Base-by-base conservation (phyloP, 305 asterid genomes). In the Fraxinus sp. region DNA sequence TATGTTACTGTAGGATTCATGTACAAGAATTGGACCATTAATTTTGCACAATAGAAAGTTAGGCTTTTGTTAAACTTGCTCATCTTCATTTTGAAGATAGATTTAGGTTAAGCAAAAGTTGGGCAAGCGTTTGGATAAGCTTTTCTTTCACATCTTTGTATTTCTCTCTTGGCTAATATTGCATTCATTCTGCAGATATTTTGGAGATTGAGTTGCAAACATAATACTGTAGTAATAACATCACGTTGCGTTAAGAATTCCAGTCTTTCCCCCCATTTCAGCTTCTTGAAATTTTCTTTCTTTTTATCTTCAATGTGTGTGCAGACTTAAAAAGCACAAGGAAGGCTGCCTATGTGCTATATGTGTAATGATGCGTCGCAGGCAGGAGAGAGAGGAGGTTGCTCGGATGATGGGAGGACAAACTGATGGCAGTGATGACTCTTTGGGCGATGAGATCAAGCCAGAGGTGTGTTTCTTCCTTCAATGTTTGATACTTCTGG, bases 311-410 rank as follows among this genome's bases (percentile, higher is more conserved):
- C 59, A 43, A 78, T 14, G 7, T 18, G 20, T 66, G 22, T 82
- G 84, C 90, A 96, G 99, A 78, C 97, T 96, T 64, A 96, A 92
- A 91, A 92, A 93, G 91, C 99, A 96, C 88, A 96, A 96, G 86
- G 97, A 94, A 78, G 97, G 97, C 39, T 96, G 99, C 83, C 93
- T 89, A 83, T 96, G 98, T 87, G 99, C 99, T 59, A 96, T 96
- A 82, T 96, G 98, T 86, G 89, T 96, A 80, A 96, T 96, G 99
- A 96, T 96, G 97, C 92, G 99, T 7, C 95, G 96, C 79, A 89
- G 98, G 88, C 97, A 94, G 87, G 99, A 96, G 89, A 87, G 97
- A 18, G 97, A 92, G 84, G 99, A 93, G 91, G 90, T 86, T 89
- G 92, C 89, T 87, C 94, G 92, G 52, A 5, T 87, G 87, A 80